Evolutionary conservation across 805 yeast species (phyloP), one percentile per base, ranked within the genome.

Genomic region (Lipomyces sp.): DNA sequence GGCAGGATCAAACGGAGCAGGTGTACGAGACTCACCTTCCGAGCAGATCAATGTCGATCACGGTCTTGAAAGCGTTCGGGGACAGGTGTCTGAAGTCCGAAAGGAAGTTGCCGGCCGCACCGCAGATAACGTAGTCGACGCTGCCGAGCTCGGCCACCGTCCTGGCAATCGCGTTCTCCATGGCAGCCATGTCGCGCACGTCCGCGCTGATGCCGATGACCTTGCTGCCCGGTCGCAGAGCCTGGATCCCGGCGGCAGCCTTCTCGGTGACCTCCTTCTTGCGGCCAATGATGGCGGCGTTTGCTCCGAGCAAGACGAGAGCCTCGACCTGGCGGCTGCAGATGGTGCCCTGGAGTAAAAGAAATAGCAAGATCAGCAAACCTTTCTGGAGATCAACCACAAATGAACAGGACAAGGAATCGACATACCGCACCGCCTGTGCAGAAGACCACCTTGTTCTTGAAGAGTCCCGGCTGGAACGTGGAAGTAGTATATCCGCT

Each of bases 71-170:
- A 4, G 95, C 97, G 64, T 89, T 88, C 19, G 91, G 64, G 1
- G 91, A 82, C 58, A 90, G 71, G 61, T 81, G 82, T 63, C 83
- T 81, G 69, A 89, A 80, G 66, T 87, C 93, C 31, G 87, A 71
- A 47, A 91, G 67, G 65, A 91, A 90, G 72, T 91, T 91, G 7
- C 98, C 97, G 2, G 97, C 97, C 2, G 98, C 97, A 10, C 97
- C 97, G 39, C 93, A 90, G 66, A 90, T 85, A 31, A 90, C 95
- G 66, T 68, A 86, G 69, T 90, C 97, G 52, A 90, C 83, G 54
- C 78, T 72, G 5, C 96, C 96, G 59, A 87, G 77, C 62, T 76
- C 73, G 8, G 69, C 64, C 22, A 89, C 86, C 0, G 96, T 81
- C 37, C 63, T 61, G 5, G 77, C 76, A 2, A 79, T 95, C 0